phyloP scores from a whole-genome alignment of 2,329 filamentous ascomycete species.

The Paraconiothyrium sp. region DNA sequence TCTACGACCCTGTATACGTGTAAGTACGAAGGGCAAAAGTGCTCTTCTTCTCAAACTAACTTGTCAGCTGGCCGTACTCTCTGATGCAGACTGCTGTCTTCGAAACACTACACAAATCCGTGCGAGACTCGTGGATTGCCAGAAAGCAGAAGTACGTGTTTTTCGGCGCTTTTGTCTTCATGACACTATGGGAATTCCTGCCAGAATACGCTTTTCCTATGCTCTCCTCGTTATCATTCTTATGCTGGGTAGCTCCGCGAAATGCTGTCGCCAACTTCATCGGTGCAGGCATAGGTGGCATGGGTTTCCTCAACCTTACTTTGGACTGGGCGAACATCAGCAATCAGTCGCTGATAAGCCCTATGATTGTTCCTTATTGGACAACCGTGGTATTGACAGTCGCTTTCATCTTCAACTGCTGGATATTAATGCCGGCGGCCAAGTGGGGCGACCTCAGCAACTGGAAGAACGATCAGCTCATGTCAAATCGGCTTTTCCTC shows the following conservation, averaged over 20 bases:
- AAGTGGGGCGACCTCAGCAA: conserved; percentile 66
- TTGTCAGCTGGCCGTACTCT: conserved; percentile 58
- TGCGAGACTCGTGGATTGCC: conserved; percentile 61
- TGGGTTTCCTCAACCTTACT: conserved; percentile 68
- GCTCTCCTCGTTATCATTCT: conserved; percentile 67
- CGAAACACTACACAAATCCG: conserved; percentile 64
- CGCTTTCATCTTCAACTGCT: conserved; percentile 66
- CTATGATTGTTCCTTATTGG: conserved; percentile 65
- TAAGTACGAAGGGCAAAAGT: neutral
- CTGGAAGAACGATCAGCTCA: conserved; percentile 61
- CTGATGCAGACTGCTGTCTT: conserved; percentile 67
- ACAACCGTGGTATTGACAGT: conserved; percentile 66
- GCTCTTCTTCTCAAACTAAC: conserved; percentile 32
- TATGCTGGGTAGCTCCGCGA: conserved; percentile 70
- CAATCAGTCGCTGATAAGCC: conserved; percentile 55
- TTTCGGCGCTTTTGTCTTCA: conserved; percentile 61
- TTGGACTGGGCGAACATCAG: conserved; percentile 70
- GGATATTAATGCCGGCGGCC: conserved; percentile 67
- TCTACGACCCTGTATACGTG: conserved; percentile 65
- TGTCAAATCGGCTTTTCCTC: conserved; percentile 66
- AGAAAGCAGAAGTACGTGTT: conserved; percentile 67
- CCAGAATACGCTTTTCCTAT: conserved; percentile 70
- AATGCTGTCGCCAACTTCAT: conserved; percentile 69
- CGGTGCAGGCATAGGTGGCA: conserved; percentile 68
- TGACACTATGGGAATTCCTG: conserved; percentile 70